Evolutionary conservation across 2,329 filamentous ascomycete species (phyloP), one percentile per base, ranked within the genome.

Genomic region (Zymoseptoria tritici): DNA sequence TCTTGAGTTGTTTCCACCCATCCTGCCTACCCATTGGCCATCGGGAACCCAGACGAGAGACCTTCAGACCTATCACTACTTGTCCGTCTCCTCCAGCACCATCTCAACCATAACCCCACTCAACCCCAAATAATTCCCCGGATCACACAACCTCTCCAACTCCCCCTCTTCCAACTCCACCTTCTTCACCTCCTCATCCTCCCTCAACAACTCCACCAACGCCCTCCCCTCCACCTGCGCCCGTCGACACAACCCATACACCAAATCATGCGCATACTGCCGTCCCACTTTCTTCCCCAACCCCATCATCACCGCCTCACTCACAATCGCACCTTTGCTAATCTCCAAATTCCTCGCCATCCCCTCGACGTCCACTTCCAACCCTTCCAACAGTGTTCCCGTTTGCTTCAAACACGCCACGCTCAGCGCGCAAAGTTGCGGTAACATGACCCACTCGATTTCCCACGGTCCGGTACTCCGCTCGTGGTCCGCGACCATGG

Each of bases 261-360:
- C 70, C 7, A 74, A 65, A 19, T 72, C 73, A 59, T 76, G 73
- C 58, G 64, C 68, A 22, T 69, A 69, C 54, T 72, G 74, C 26
- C 65, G 69, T 3, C 73, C 73, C 13, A 74, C 69, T 9, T 65
- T 71, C 56, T 72, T 72, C 5, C 67, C 68, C 54, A 75, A 68
- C 31, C 72, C 72, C 57, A 73, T 76, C 68, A 75, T 75, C 58
- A 75, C 75, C 52, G 73, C 75, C 59, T 73, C 73, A 8, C 66
- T 69, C 54, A 70, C 75, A 53, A 69, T 68, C 11, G 67, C 73
- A 6, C 70, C 75, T 52, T 71, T 71, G 3, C 69, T 70, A 8
- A 72, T 66, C 13, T 70, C 73, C 9, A 72, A 54, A 58, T 68
- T 68, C 57, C 58, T 64, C 57, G 36, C 54, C 69, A 71, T 70